Evolutionary conservation across 2,329 filamentous ascomycete genomes (phyloP), one percentile per base, ranked within the genome.

Genomic region (Diaporthe sp.): DNA sequence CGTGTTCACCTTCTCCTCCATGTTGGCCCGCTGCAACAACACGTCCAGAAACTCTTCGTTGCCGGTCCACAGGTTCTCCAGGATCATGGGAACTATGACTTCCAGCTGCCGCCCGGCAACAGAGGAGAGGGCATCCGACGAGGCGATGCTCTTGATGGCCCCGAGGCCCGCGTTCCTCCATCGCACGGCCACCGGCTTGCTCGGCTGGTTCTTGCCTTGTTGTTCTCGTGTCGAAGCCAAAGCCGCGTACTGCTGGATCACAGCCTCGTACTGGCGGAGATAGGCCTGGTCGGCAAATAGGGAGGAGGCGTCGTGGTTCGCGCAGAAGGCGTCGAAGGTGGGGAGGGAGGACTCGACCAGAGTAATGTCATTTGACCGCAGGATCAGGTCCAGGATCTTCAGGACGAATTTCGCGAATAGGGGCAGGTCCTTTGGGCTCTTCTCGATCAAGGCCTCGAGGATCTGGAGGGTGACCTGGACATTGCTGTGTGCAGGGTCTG

Each of bases 391-490:
- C 80, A 98, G 90, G 77, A 98, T 94, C 79, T 93, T 94, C 81
- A 98, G 91, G 72, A 98, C 92, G 80, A 94, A 94, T 76, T 91
- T 90, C 63, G 95, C 95, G 82, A 97, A 97, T 69, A 99, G 91
- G 69, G 95, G 94, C 65, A 98, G 91, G 82, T 98, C 96, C 82
- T 96, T 94, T 75, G 95, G 94, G 56, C 94, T 91, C 85, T 98
- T 98, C 81, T 98, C 96, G 83, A 98, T 95, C 79, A 99, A 89
- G 59, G 96, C 95, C 75, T 93, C 92, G 78, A 98, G 88, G 79
- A 99, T 98, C 83, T 97, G 94, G 74, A 99, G 92, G 3, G 96
- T 98, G 77, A 99, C 95, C 83, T 97, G 95, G 73, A 98, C 94
- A 86, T 97, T 97, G 78, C 94, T 97, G 79, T 61, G 47, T 61